Evolutionary conservation across 2,329 filamentous ascomycete species (phyloP).

Genomic region (Stagonosporopsis vannaccii): DNA sequence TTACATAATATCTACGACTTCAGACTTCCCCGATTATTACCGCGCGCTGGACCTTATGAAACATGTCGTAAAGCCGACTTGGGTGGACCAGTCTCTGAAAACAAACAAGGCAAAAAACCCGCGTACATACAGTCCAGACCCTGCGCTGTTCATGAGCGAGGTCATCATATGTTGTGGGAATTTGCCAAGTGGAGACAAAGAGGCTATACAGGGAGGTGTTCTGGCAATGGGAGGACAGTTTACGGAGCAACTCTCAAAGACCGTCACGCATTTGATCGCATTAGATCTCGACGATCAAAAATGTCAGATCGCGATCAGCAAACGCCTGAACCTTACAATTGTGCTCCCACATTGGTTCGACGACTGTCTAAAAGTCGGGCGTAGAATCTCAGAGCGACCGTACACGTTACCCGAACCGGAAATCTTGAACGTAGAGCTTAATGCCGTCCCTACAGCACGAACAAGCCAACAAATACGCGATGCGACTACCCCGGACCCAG

Average conservation of each 20-base stretch:
- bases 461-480: conserved; percentile 50
- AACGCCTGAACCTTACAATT: conserved; percentile 76
- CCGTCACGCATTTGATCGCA: conserved; percentile 89
- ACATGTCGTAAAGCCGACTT: conserved; percentile 81
- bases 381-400: conserved; percentile 85
- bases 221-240: conserved; percentile 88
- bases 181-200: conserved; percentile 84
- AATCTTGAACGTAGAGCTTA: conserved; percentile 61
- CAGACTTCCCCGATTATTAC: conserved; percentile 90
- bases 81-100: conserved; percentile 76
- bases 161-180: conserved; percentile 84
- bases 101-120: conserved; percentile 77
- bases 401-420: conserved; percentile 88
- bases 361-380: conserved; percentile 91
- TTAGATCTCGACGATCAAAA: conserved; percentile 77
- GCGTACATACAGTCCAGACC: conserved; percentile 88
- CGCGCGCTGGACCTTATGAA: conserved; percentile 78
- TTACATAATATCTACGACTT: conserved; percentile 76
- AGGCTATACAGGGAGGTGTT: conserved; percentile 89
- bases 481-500: conserved; percentile 44
- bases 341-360: conserved; percentile 98
- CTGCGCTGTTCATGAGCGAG: conserved; percentile 85
- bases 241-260: conserved; percentile 71
- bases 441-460: conserved; percentile 54
- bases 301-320: conserved; percentile 68